phyloP scores from a whole-genome alignment of 257 asterid genomes.

The Phtheirospermum japonicum region DNA sequence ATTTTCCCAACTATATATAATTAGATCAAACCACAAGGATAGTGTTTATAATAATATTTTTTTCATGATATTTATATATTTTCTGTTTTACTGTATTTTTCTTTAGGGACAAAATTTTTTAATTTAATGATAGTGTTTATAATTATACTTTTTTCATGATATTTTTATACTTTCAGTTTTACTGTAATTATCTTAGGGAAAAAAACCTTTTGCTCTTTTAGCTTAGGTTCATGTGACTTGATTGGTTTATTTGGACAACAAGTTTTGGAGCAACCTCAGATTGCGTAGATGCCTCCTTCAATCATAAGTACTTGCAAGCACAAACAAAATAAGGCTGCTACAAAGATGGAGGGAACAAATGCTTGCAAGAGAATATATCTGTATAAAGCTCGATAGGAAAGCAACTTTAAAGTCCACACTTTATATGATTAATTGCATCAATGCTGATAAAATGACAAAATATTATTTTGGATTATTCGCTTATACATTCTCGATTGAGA shows the following conservation, averaged over 20 bases:
- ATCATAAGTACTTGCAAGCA: slow-evolving; percentile 16
- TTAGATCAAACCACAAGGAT: no score
- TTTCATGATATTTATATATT: no score
- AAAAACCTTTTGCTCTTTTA: background rate
- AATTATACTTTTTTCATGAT: no score
- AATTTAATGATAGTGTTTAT: no score
- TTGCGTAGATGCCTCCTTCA: slow-evolving; percentile 13
- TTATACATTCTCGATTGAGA: slow-evolving; percentile 14
- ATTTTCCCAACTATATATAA: no score
- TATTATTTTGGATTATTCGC: slow-evolving; percentile 35
- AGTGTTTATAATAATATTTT: no score
- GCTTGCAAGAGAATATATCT: slow-evolving; percentile 30
- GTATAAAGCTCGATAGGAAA: slow-evolving; percentile 30
- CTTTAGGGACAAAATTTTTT: no score
- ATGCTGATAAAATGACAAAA: slow-evolving; percentile 17
- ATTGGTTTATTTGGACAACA: slow-evolving; percentile 1
- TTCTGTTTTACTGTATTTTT: no score
- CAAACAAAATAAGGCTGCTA: slow-evolving; percentile 10
- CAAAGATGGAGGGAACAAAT: slow-evolving; percentile 33
- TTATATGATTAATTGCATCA: slow-evolving; percentile 37
- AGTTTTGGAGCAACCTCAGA: slow-evolving; percentile 4
- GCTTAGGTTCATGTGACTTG: background rate
- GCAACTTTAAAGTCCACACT: slow-evolving; percentile 33
- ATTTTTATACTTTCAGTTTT: no score
- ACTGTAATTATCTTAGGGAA: no score